These are phyloP conservation scores for Ganoderma sinense DNA, from an alignment of 1,284 basidiomycete species.

Conservation along the genomic window DNA sequence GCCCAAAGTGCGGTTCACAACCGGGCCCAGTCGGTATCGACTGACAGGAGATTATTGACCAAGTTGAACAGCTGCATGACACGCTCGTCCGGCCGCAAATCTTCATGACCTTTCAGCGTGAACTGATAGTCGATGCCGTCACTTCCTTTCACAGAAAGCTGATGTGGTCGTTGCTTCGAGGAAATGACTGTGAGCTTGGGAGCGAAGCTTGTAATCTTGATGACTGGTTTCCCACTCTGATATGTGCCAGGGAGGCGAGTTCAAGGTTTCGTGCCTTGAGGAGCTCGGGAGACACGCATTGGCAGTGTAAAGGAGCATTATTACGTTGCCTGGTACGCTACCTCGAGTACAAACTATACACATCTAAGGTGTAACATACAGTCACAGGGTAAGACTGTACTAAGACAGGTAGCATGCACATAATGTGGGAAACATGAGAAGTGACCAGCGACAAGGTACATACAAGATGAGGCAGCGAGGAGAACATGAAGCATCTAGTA, in stretches of 20 bases:
- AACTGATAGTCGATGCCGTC: constrained; percentile 97
- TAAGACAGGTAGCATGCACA: too few relatives aligned
- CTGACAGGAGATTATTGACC: constrained; percentile 93
- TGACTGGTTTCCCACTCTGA: constrained; percentile 87
- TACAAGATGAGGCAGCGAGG: constrained; percentile 16
- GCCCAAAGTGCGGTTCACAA: constrained; percentile 93
- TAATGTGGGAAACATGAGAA: too few relatives aligned
- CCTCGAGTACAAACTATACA: too few relatives aligned
- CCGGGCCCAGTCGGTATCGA: constrained; percentile 94
- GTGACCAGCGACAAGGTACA: too few relatives aligned
- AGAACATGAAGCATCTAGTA: constrained; percentile 63
- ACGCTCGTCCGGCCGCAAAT: constrained; percentile 97
- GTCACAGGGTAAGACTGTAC: too few relatives aligned
- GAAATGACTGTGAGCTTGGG: constrained; percentile 93
- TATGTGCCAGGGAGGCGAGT: constrained; percentile 93
- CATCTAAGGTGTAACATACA: too few relatives aligned
- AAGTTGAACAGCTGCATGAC: constrained; percentile 99
- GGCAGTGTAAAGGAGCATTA: constrained; percentile 96
- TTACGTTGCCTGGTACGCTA: too few relatives aligned
- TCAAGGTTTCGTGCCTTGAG: constrained; percentile 92
- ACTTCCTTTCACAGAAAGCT: constrained; percentile 88
- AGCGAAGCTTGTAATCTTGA: constrained; percentile 86
- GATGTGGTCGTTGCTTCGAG: constrained; percentile 98
- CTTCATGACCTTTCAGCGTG: constrained; percentile 92
- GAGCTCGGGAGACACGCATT: constrained; percentile 96